Evolutionary conservation across 179 eudicot genomes (phyloP).

Genomic region (Patellifolia procumbens): DNA sequence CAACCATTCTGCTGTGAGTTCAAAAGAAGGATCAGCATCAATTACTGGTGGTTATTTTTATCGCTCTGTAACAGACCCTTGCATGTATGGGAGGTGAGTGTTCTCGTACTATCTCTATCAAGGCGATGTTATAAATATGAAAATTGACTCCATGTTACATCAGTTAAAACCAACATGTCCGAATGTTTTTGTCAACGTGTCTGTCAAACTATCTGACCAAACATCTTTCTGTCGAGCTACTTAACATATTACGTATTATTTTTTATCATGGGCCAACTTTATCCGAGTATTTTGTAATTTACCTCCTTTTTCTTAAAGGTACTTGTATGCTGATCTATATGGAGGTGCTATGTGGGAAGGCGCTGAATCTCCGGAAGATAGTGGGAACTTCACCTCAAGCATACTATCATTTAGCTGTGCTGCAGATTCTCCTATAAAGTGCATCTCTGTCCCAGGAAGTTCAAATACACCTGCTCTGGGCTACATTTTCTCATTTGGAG

Average conservation of each 20-base stretch:
- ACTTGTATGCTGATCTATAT: slow-evolving; percentile 71
- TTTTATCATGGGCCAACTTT: too few relatives aligned
- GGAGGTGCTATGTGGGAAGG: slow-evolving; percentile 72
- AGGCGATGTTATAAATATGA: neutral
- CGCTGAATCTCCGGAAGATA: slow-evolving; percentile 55
- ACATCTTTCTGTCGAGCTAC: too few relatives aligned
- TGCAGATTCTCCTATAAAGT: slow-evolving; percentile 56
- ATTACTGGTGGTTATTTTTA: slow-evolving; percentile 82
- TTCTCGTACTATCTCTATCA: neutral
- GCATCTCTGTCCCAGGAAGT: slow-evolving; percentile 52
- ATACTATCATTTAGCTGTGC: slow-evolving; percentile 57
- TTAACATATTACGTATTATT: too few relatives aligned
- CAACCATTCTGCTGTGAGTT: slow-evolving; percentile 59
- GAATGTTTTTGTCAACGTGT: too few relatives aligned
- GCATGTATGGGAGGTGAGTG: slow-evolving; percentile 74
- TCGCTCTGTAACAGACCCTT: slow-evolving; percentile 73
- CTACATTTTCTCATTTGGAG: slow-evolving; percentile 67
- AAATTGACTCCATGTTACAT: neutral
- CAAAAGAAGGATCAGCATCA: slow-evolving; percentile 66
- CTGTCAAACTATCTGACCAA: too few relatives aligned
- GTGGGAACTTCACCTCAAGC: slow-evolving; percentile 61
- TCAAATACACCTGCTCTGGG: slow-evolving; percentile 53
- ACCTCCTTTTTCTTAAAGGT: slow-evolving; percentile 38
- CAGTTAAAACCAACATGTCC: too few relatives aligned
- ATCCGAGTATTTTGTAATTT: too few relatives aligned